These are phyloP conservation scores for Phytophthora citricola DNA, from an alignment of 352 stramenopile species.

Conservation along the genomic window DNA sequence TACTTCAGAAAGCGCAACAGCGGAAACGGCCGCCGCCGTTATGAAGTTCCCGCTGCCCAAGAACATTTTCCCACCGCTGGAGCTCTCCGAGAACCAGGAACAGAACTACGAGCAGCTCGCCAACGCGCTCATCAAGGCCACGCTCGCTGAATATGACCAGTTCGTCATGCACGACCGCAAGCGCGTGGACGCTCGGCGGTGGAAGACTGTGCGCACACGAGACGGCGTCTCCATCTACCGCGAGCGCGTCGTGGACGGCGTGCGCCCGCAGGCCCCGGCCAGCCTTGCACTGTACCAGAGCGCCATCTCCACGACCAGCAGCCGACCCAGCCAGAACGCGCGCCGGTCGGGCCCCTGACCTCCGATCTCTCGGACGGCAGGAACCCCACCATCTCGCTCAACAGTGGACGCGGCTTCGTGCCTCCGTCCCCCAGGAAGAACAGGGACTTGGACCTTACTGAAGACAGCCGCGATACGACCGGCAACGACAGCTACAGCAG, in stretches of 20 bases:
- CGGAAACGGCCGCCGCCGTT: slow-evolving; percentile 8
- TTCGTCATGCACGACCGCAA: slow-evolving; percentile 47
- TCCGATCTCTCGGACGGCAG: slow-evolving; percentile 22
- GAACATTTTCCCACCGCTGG: slow-evolving; percentile 52
- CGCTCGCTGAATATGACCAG: slow-evolving; percentile 55
- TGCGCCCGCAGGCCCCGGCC: slow-evolving; percentile 19
- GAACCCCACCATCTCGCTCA: slow-evolving; percentile 20
- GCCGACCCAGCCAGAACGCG: slow-evolving; percentile 31
- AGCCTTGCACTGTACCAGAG: slow-evolving; percentile 37
- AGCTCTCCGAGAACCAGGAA: slow-evolving; percentile 49
- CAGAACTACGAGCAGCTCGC: slow-evolving; percentile 57
- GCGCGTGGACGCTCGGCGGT: slow-evolving; percentile 43
- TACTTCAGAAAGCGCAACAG: slow-evolving; percentile 21
- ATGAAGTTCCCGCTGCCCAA: slow-evolving; percentile 69
- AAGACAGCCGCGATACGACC: slow-evolving; percentile 31
- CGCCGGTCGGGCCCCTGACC: slow-evolving; percentile 14
- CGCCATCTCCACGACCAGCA: slow-evolving; percentile 26
- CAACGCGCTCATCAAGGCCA: slow-evolving; percentile 54
- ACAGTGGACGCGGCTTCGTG: slow-evolving; percentile 14
- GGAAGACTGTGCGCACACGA: slow-evolving; percentile 49
- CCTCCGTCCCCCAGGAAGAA: slow-evolving; percentile 26
- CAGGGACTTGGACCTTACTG: slow-evolving; percentile 19
- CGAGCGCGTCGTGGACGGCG: slow-evolving; percentile 33
- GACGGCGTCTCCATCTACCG: slow-evolving; percentile 57
- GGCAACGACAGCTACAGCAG: slow-evolving; percentile 37